A percentile compares a stretch with the other conserved stretches of the same genome.
Conservation (phyloP, 352 stramenopile species). For the Halophytophthora batemanensis region DNA sequence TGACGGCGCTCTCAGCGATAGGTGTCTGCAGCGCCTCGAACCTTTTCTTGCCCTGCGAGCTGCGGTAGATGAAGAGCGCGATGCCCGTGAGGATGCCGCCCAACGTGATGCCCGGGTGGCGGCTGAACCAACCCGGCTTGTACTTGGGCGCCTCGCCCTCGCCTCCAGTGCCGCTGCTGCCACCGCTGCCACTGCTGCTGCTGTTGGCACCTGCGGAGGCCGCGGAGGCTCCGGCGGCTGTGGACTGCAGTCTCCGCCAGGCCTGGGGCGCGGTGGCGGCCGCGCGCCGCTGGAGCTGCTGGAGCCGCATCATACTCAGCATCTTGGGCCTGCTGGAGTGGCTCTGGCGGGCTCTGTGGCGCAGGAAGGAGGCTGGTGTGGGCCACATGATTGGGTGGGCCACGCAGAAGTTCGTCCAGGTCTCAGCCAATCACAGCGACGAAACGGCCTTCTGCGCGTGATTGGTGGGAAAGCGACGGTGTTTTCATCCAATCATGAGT, state of each 20-base stretch:
- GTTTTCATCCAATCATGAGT: constrained; percentile 10
- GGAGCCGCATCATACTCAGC: constrained; percentile 1
- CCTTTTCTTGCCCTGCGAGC: constrained; percentile 73
- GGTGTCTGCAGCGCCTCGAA: constrained; percentile 71
- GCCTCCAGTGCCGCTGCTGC: constrained; percentile 3
- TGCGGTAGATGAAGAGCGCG: constrained; percentile 69
- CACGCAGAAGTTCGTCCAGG: constrained; percentile 1
- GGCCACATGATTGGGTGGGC: constrained; percentile 2
- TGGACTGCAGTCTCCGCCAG: constrained; percentile 14
- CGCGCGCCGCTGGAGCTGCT: not conserved
- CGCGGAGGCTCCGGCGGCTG: constrained; percentile 3
- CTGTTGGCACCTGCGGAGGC: constrained; percentile 1
- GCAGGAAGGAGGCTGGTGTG: constrained; percentile 1
- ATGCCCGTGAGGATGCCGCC: constrained; percentile 68
- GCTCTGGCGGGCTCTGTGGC: too few species aligned
- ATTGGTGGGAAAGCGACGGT: too few species aligned
- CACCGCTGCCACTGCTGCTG: not conserved
- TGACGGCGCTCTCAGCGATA: constrained; percentile 69
- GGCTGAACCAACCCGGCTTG: constrained; percentile 84
- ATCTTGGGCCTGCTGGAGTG: too few species aligned
- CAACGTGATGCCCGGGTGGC: constrained; percentile 76
- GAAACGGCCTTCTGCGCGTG: too few species aligned
- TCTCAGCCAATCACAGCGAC: too few species aligned
- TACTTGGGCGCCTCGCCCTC: constrained; percentile 66
- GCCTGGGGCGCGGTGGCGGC: too few species aligned